phyloP scores from a whole-genome alignment of 116 monocot species.

The Phalaenopsis hybrid region DNA sequence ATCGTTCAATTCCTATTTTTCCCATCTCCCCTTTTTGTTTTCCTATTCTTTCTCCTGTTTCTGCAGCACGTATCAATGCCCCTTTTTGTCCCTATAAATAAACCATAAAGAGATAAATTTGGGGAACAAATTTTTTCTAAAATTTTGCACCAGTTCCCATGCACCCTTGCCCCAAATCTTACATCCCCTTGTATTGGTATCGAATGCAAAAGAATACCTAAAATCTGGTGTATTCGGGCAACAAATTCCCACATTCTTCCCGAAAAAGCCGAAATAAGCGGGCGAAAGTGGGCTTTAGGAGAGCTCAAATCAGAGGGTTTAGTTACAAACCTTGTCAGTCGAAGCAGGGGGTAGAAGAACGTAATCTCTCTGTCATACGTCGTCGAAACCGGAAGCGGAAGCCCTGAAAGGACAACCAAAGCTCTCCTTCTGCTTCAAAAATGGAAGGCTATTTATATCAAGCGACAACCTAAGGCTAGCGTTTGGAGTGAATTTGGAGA shows the following conservation, averaged over 20 bases:
- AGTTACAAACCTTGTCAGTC: slow-evolving; percentile 20
- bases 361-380: neutral
- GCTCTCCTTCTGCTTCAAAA: neutral
- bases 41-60: too few species aligned
- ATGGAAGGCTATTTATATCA: neutral
- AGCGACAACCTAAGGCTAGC: neutral
- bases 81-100: too few species aligned
- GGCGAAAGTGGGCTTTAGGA: neutral
- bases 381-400: neutral
- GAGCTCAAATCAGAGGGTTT: neutral
- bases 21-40: too few species aligned
- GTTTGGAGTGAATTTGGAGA: neutral
- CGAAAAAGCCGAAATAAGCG: neutral
- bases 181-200: too few species aligned
- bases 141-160: too few species aligned
- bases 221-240: neutral
- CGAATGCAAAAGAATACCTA: too few species aligned
- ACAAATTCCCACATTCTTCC: neutral
- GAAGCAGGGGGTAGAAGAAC: slow-evolving; percentile 13
- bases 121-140: too few species aligned
- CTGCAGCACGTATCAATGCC: too few species aligned
- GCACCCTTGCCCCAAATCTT: too few species aligned
- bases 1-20: too few species aligned
- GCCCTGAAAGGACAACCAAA: slow-evolving; percentile 9
- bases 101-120: too few species aligned